Conservation (phyloP, 441 rosid species). For the Syzygium syzygioides region DNA sequence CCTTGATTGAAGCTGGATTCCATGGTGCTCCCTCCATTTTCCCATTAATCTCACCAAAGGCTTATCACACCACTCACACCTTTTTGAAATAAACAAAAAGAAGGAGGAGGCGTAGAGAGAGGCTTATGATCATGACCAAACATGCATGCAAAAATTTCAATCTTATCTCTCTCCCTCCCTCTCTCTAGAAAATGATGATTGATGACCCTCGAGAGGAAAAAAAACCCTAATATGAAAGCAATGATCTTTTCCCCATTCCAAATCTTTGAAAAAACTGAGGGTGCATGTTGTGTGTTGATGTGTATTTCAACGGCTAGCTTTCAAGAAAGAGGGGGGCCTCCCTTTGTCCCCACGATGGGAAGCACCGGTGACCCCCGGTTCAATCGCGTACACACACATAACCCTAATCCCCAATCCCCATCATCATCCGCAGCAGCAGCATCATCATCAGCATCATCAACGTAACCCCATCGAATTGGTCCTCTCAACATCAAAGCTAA, state of each 20-base stretch:
- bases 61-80: not conserved
- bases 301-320: slow-evolving; percentile 26
- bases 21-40: not conserved
- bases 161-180: not conserved
- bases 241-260: slow-evolving; percentile 10
- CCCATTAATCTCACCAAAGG: not conserved
- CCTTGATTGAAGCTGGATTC: not conserved
- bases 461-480: slow-evolving; percentile 10
- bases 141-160: not conserved
- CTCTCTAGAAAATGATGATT: not conserved
- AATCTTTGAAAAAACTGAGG: slow-evolving; percentile 17
- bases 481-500: slow-evolving; percentile 26
- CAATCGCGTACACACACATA: slow-evolving; percentile 41
- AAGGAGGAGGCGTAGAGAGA: slow-evolving; percentile 5
- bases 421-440: slow-evolving; percentile 10
- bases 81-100: not conserved
- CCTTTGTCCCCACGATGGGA: slow-evolving; percentile 32
- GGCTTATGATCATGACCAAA: slow-evolving; percentile 13
- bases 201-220: not conserved
- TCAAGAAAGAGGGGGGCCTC: slow-evolving; percentile 27
- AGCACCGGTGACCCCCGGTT: slow-evolving; percentile 27
- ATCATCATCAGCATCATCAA: slow-evolving; percentile 5
- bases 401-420: slow-evolving; percentile 2
- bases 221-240: slow-evolving; percentile 6
- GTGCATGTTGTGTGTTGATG: slow-evolving; percentile 1